phyloP scores from a whole-genome alignment of 768 basidiomycete species.

The Kwoniella dendrophila region DNA sequence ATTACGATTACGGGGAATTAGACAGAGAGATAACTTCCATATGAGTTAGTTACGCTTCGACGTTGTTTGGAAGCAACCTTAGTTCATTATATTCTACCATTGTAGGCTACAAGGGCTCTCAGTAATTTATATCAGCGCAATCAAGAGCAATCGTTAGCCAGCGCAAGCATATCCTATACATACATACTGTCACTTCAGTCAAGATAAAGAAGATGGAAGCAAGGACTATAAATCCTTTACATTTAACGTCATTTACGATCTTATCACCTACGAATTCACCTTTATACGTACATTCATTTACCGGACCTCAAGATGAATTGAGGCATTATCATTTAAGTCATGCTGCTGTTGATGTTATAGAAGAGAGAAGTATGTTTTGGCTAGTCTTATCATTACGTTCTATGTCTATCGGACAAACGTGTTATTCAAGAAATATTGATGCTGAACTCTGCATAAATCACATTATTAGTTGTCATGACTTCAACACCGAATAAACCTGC shows the following conservation, averaged over 20 bases:
- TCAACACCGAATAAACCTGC: constrained; percentile 46
- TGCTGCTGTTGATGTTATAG: constrained; percentile 54
- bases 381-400: neutral
- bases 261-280: constrained; percentile 50
- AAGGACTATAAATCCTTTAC: constrained; percentile 39
- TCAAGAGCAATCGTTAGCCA: too few relatives aligned
- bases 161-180: too few relatives aligned
- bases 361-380: constrained; percentile 50
- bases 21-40: too few relatives aligned
- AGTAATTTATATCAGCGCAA: too few relatives aligned
- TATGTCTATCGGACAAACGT: constrained; percentile 9
- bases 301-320: constrained; percentile 47
- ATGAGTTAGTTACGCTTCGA: too few relatives aligned
- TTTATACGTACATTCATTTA: constrained; percentile 52
- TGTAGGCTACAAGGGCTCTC: too few relatives aligned
- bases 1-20: too few relatives aligned
- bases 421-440: neutral
- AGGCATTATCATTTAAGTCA: constrained; percentile 53
- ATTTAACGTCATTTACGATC: constrained; percentile 51
- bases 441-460: neutral
- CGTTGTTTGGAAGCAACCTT: too few relatives aligned
- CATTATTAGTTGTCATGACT: constrained; percentile 44
- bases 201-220: constrained; percentile 23
- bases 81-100: too few relatives aligned
- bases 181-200: too few relatives aligned